Conservation (phyloP, 1,284 basidiomycete species). For the Ceratobasidium sp. region DNA sequence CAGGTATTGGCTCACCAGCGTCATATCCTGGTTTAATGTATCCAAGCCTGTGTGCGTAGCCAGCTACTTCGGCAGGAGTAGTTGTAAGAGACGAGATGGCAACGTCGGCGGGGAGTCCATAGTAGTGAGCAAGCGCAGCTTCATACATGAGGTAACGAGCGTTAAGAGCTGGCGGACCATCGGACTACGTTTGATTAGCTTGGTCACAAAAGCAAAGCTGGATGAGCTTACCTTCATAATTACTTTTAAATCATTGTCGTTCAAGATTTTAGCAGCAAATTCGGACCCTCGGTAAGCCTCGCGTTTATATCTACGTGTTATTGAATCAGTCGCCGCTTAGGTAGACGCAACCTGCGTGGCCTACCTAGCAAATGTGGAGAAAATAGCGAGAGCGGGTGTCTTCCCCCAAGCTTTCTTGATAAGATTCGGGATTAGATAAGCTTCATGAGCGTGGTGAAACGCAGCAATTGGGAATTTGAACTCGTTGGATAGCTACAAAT, state of each 20-base stretch:
- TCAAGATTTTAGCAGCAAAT: constrained; percentile 84
- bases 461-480: constrained; percentile 85
- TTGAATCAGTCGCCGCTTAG: constrained; percentile 27
- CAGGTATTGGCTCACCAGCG: constrained; percentile 63
- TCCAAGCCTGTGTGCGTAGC: constrained; percentile 85
- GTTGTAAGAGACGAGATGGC: constrained; percentile 82
- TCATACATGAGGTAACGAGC: constrained; percentile 84
- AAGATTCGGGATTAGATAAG: constrained; percentile 85
- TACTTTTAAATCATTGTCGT: constrained; percentile 79
- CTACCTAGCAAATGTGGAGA: constrained; percentile 73
- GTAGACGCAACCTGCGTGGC: no score
- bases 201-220: no score
- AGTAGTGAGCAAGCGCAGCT: constrained; percentile 89
- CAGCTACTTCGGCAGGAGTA: constrained; percentile 80
- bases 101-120: constrained; percentile 69
- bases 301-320: constrained; percentile 75
- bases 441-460: constrained; percentile 89
- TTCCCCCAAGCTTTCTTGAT: constrained; percentile 76
- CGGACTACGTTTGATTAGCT: neutral
- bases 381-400: constrained; percentile 79
- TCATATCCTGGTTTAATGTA: constrained; percentile 64
- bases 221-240: constrained; percentile 75
- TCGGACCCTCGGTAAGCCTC: constrained; percentile 88
- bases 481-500: constrained; percentile 77
- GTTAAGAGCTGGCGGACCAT: constrained; percentile 73